phyloP scores from a whole-genome alignment of 176 grass and related monocot species.

The Guadua angustifolia region DNA sequence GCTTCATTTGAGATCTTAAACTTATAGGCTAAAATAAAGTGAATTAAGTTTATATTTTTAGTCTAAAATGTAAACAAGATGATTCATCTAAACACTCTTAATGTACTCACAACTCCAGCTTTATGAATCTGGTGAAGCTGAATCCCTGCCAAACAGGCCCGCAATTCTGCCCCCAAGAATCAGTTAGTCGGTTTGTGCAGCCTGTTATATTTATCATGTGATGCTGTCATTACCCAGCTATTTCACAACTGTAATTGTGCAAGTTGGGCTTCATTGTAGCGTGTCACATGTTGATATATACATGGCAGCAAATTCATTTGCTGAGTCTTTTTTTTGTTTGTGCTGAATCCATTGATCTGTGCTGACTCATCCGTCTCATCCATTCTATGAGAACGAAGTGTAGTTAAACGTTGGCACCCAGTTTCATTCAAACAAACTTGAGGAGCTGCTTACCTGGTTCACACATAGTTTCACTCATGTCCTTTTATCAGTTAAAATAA shows the following conservation, averaged over 20 bases:
- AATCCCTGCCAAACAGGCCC: no score
- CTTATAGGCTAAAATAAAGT: no score
- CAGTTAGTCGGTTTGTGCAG: constrained; percentile 21
- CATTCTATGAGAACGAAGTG: neutral
- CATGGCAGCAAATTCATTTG: neutral
- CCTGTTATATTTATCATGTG: constrained; percentile 21
- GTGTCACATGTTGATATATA: constrained; percentile 1
- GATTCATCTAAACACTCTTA: no score
- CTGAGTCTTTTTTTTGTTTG: neutral
- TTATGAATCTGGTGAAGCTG: no score
- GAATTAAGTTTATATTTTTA: no score
- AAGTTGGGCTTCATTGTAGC: neutral
- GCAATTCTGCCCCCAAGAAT: constrained; percentile 6
- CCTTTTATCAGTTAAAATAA: no score
- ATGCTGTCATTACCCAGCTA: constrained; percentile 12
- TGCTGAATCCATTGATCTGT: neutral
- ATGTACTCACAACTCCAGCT: no score
- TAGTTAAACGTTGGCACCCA: neutral
- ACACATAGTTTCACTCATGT: neutral
- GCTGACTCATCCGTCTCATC: neutral
- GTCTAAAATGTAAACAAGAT: no score
- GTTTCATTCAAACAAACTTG: neutral
- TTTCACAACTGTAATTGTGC: constrained; percentile 34
- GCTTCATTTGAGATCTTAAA: no score
- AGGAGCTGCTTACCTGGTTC: neutral